Evolutionary conservation across 345 rosid species (phyloP).

Genomic region (Syzygium jambos): DNA sequence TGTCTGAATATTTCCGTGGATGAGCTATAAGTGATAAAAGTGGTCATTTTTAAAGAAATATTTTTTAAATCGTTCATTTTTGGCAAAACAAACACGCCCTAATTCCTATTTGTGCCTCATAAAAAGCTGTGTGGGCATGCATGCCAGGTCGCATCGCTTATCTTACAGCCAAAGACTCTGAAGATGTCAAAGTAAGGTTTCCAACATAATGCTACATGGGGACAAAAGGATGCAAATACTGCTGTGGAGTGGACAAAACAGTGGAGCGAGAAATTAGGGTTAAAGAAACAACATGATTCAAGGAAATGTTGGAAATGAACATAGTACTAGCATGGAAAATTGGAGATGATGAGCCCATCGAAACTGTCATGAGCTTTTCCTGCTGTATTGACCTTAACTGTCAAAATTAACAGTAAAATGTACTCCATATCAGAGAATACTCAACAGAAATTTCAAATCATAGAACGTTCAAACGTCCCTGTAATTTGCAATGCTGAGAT

Average conservation of each 20-base stretch:
- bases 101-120: background rate
- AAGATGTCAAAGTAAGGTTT: background rate
- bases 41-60: too few relatives aligned
- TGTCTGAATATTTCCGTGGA: background rate
- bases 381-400: too few relatives aligned
- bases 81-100: background rate
- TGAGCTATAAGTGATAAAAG: too few relatives aligned
- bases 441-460: background rate
- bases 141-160: background rate
- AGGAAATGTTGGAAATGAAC: background rate
- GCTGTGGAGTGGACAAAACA: background rate
- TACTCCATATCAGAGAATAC: background rate
- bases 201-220: background rate
- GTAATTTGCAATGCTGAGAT: background rate
- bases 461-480: background rate
- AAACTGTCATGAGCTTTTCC: background rate
- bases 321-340: background rate
- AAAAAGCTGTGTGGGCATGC: background rate
- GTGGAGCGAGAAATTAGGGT: background rate
- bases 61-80: too few relatives aligned
- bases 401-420: background rate
- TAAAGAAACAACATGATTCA: background rate
- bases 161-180: background rate
- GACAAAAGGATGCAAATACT: background rate
- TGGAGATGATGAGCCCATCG: background rate